phyloP scores from a whole-genome alignment of 2,329 filamentous ascomycete species.

The Domatiomyces globalis region DNA sequence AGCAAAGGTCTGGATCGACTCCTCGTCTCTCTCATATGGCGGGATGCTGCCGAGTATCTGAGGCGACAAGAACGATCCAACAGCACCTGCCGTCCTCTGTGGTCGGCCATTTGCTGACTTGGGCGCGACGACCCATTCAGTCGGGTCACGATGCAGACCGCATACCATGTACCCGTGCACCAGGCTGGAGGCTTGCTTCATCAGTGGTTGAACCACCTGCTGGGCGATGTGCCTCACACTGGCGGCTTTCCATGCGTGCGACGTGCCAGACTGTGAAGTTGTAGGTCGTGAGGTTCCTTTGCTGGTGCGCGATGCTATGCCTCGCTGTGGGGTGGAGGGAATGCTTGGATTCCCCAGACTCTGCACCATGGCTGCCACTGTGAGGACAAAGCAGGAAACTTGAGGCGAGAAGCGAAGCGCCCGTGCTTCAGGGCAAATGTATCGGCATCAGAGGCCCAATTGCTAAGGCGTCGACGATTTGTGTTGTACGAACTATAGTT shows the following conservation, averaged over 20 bases:
- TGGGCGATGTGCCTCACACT: neutral
- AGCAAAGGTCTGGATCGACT: conserved; percentile 80
- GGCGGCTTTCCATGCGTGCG: neutral
- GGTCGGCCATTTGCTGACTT: conserved; percentile 81
- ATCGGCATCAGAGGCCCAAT: neutral
- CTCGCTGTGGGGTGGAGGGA: neutral
- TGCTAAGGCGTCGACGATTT: neutral
- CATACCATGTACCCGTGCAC: conserved; percentile 99
- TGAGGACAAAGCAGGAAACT: neutral
- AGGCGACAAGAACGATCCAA: conserved; percentile 91
- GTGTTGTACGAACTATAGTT: neutral
- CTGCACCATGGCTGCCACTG: neutral
- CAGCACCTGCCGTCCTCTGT: conserved; percentile 94
- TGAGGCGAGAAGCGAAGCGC: neutral
- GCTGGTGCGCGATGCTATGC: neutral
- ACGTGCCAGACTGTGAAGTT: neutral
- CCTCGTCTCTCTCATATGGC: conserved; percentile 87
- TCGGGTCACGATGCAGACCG: conserved; percentile 87
- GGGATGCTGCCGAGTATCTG: conserved; percentile 95
- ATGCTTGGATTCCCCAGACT: neutral
- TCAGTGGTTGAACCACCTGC: neutral
- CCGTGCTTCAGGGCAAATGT: neutral
- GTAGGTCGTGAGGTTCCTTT: neutral
- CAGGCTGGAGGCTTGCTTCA: conserved; percentile 28
- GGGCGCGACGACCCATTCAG: conserved; percentile 95